Percentiles rank a stretch among this genome's conserved stretches.
These are phyloP conservation scores for Colletotrichum euphorbiae DNA, from an alignment of 2,329 filamentous ascomycete genomes.

Conservation along the genomic window DNA sequence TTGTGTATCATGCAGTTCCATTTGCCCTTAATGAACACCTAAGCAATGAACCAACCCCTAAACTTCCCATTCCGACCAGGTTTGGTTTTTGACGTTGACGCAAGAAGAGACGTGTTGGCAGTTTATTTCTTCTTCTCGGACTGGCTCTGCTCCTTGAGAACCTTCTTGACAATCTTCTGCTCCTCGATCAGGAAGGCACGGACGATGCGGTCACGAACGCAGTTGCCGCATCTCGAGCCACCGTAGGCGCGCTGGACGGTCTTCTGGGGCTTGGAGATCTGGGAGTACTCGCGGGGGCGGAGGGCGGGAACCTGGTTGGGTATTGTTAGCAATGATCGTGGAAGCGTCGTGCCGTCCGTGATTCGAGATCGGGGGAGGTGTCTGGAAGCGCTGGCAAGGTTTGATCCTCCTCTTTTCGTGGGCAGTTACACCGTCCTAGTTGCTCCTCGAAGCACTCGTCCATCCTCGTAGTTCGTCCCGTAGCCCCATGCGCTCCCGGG, in stretches of 20 bases:
- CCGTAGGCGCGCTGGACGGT: conserved; percentile 98
- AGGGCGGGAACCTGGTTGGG: conserved; percentile 85
- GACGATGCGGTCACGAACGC: conserved; percentile 97
- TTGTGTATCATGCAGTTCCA: conserved; percentile 61
- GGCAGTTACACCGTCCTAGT: neutral
- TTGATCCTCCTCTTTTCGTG: neutral
- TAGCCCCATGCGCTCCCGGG: conserved; percentile 23
- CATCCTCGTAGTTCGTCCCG: neutral
- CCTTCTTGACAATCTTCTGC: conserved; percentile 99
- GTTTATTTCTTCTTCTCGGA: conserved; percentile 77
- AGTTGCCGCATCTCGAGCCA: conserved; percentile 98
- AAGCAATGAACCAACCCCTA: conserved; percentile 61
- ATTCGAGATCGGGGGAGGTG: conserved; percentile 6
- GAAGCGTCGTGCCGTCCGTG: neutral
- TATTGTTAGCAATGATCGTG: conserved; percentile 12
- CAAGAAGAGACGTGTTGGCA: conserved; percentile 37
- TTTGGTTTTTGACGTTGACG: conserved; percentile 41
- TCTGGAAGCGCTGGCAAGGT: conserved; percentile 19
- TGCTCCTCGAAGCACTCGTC: too few relatives aligned
- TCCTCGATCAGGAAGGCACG: conserved; percentile 99
- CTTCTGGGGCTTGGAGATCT: conserved; percentile 99
- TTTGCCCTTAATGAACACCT: conserved; percentile 64
- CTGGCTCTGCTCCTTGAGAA: conserved; percentile 97
- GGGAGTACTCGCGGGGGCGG: conserved; percentile 96
- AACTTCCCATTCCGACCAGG: conserved; percentile 43